Evolutionary conservation across 306 rosid species (phyloP).

Genomic region (Quercus engelmannii): DNA sequence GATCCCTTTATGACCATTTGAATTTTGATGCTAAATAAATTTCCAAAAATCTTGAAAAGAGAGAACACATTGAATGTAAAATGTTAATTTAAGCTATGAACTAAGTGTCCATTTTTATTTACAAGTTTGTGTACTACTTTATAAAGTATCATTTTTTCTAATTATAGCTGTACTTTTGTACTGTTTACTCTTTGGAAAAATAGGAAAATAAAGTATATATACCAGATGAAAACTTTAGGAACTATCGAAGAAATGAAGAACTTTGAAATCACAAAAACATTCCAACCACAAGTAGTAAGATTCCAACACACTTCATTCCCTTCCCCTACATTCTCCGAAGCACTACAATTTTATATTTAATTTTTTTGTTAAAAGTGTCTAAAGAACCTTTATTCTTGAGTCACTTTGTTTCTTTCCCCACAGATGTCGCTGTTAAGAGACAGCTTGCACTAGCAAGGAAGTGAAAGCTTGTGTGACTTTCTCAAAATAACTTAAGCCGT

Average conservation of each 20-base stretch:
- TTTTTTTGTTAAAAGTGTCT: slow-evolving; percentile 23
- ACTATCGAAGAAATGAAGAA: background rate
- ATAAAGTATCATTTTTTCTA: no score
- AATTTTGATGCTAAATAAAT: background rate
- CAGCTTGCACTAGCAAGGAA: slow-evolving; percentile 18
- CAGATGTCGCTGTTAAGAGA: slow-evolving; percentile 41
- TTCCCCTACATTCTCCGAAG: slow-evolving; percentile 11
- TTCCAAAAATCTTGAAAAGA: background rate
- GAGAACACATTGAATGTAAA: background rate
- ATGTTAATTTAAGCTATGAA: background rate
- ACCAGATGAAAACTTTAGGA: no score
- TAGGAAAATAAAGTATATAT: no score
- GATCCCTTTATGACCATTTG: no score
- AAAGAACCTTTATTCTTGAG: slow-evolving; percentile 22
- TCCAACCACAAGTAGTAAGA: background rate
- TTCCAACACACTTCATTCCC: background rate
- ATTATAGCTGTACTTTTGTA: no score
- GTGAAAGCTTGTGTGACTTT: background rate
- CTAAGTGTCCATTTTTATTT: background rate
- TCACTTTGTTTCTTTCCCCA: slow-evolving; percentile 29
- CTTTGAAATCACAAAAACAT: background rate
- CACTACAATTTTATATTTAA: background rate
- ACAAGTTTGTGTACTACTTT: no score
- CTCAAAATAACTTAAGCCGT: background rate
- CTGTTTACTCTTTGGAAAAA: no score